phyloP scores from a whole-genome alignment of 2,329 filamentous ascomycete genomes.

The Fusarium illudens region DNA sequence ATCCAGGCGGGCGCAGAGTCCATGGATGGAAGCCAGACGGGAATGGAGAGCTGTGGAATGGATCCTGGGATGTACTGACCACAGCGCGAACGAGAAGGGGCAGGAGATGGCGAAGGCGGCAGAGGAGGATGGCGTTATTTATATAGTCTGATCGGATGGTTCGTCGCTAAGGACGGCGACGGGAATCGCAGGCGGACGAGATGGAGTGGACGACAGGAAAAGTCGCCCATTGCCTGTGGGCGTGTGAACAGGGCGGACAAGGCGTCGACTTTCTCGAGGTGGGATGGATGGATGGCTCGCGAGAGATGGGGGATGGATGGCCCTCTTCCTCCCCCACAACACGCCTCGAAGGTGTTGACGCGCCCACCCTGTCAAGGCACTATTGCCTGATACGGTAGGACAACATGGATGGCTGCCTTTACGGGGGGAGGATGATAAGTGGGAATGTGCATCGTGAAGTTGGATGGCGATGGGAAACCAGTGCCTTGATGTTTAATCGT shows the following conservation, averaged over 20 bases:
- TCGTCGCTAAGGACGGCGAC: not conserved
- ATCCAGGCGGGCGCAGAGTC: constrained; percentile 18
- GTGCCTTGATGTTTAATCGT: not conserved
- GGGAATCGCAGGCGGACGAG: constrained; percentile 36
- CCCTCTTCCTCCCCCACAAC: constrained; percentile 25
- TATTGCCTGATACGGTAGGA: constrained; percentile 26
- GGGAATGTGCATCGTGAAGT: not conserved
- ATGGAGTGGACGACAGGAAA: constrained; percentile 39
- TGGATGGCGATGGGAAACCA: not conserved
- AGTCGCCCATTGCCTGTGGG: constrained; percentile 29
- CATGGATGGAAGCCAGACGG: constrained; percentile 11
- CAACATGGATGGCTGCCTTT: constrained; percentile 25
- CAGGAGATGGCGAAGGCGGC: constrained; percentile 1
- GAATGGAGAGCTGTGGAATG: not conserved
- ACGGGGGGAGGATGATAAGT: not conserved
- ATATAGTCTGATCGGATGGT: constrained; percentile 19
- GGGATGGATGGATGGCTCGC: constrained; percentile 19
- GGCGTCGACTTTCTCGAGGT: constrained; percentile 32
- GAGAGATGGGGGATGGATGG: constrained; percentile 14
- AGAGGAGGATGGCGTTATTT: constrained; percentile 25
- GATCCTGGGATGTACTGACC: constrained; percentile 34
- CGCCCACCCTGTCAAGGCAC: constrained; percentile 33
- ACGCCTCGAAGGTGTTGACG: constrained; percentile 30
- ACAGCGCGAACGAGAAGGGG: constrained; percentile 19
- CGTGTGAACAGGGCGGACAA: constrained; percentile 37